phyloP scores from a whole-genome alignment of 139 green algal genomes.

The Tetraselmis striata region DNA sequence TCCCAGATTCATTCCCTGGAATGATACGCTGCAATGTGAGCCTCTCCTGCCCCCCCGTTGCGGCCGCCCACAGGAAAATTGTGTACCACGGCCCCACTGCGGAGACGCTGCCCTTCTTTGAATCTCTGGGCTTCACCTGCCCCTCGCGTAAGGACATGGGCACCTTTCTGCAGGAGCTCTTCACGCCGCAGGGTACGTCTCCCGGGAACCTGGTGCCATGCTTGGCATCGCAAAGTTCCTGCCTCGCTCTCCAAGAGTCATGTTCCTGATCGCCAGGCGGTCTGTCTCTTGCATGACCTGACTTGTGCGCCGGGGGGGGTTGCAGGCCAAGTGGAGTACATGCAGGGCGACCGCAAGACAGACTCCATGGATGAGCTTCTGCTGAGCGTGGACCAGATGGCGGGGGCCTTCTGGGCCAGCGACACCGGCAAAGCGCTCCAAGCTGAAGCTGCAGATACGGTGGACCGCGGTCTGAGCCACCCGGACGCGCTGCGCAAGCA shows the following conservation, averaged over 20 bases:
- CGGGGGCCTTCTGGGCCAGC: neutral
- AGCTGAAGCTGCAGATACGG: neutral
- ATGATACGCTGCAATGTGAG: too few relatives aligned
- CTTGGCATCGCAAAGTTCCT: too few relatives aligned
- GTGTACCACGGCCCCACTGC: slow-evolving; percentile 1
- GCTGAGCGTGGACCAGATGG: neutral
- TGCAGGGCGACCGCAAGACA: neutral
- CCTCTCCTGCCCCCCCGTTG: too few relatives aligned
- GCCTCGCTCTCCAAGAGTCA: too few relatives aligned
- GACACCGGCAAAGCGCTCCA: neutral
- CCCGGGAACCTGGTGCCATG: too few relatives aligned
- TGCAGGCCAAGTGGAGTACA: neutral
- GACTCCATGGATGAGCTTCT: neutral
- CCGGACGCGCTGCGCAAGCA: neutral
- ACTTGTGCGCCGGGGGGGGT: too few relatives aligned
- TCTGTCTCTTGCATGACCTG: too few relatives aligned
- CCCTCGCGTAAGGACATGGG: neutral
- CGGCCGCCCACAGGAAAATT: neutral
- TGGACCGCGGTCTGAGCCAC: neutral
- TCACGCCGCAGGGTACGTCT: neutral
- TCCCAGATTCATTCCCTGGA: too few relatives aligned
- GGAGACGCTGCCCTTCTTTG: slow-evolving; percentile 1
- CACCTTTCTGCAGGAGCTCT: slow-evolving; percentile 2
- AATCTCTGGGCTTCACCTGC: neutral
- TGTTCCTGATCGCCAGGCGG: too few relatives aligned